These are phyloP conservation scores for Emericellopsis atlantica DNA, from an alignment of 2,329 filamentous ascomycete species.

Conservation along the genomic window DNA sequence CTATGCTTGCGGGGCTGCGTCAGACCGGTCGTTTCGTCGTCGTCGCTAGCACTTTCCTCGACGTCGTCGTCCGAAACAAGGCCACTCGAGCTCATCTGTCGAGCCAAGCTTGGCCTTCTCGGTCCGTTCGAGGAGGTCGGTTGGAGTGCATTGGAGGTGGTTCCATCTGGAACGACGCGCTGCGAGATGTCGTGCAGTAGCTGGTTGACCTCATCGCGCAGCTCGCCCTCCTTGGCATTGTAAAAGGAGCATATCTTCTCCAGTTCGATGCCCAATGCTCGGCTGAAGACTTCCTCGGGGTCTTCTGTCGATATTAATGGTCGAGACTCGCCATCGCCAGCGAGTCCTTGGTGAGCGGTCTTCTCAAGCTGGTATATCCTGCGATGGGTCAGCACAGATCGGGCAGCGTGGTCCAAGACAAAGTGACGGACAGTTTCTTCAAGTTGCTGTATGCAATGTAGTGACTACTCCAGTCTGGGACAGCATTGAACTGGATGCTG, in stretches of 20 bases:
- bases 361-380: slow-evolving; percentile 96
- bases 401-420: not conserved
- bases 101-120: slow-evolving; percentile 9
- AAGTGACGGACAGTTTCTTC: slow-evolving; percentile 74
- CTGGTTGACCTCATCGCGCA: slow-evolving; percentile 67
- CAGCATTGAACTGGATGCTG: slow-evolving; percentile 97
- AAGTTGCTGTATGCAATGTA: slow-evolving; percentile 98
- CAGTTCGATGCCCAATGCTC: slow-evolving; percentile 74
- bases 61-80: slow-evolving; percentile 40
- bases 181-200: slow-evolving; percentile 66
- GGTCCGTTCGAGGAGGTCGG: slow-evolving; percentile 14
- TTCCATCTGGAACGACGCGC: slow-evolving; percentile 34
- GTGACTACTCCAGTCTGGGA: slow-evolving; percentile 97
- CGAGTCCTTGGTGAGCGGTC: slow-evolving; percentile 50
- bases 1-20: slow-evolving; percentile 28
- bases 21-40: slow-evolving; percentile 44
- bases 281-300: slow-evolving; percentile 70
- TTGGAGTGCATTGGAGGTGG: slow-evolving; percentile 18
- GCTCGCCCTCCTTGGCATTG: slow-evolving; percentile 75
- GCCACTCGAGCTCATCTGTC: slow-evolving; percentile 24
- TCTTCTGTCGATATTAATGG: slow-evolving; percentile 66
- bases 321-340: slow-evolving; percentile 67
- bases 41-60: slow-evolving; percentile 54
- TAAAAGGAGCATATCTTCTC: slow-evolving; percentile 94
- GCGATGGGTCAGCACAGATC: slow-evolving; percentile 4